Evolutionary conservation across 2,329 filamentous ascomycete genomes (phyloP), one percentile per base, ranked within the genome.

Genomic region (Diplocarpon rosae): DNA sequence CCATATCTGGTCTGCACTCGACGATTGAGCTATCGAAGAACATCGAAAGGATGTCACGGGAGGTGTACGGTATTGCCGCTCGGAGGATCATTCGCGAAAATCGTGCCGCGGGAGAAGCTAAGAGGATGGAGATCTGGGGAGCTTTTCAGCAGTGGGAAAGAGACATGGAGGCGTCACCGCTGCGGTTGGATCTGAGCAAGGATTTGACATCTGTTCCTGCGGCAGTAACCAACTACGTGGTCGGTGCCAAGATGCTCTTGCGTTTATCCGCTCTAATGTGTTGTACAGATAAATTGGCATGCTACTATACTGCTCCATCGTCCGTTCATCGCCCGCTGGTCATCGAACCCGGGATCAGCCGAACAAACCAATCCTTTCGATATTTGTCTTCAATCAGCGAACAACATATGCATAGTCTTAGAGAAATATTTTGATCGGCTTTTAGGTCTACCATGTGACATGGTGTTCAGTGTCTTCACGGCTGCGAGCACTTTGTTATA

Each of bases 381-480:
- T 10, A 45, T 59, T 5, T 60, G 57, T 36, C 43, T 59, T 4
- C 33, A 53, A 27, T 56, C 56, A 7, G 57, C 58, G 8, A 55
- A 57, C 14, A 49, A 51, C n/a, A 58, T 59, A n/a, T 59, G 57
- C 34, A 20, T 46, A 9, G 52, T 57, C 3, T 30, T 59, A 9
- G 57, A 60, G 37, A 58, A 56, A 33, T 58, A 60, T 30, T 47
- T 56, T 9, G 55, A 57, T 38, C 49, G 51, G 10, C 39, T 58
- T 5, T 33, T 52, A 9, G 53, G 54, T n/a, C 41, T 58, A 16
- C 58, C 58, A 35, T 60, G 57, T 42, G 58, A 60, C 37, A 56
- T 58, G 49, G 51, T 60, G 1, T 60, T 58, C 35, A 55, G 53
- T 33, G 55, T 60, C 2, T 60, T 60, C 34, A 55, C 52, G 30